Conservation (phyloP, 2,329 filamentous ascomycete genomes). For the Trichoderma endophyticum region DNA sequence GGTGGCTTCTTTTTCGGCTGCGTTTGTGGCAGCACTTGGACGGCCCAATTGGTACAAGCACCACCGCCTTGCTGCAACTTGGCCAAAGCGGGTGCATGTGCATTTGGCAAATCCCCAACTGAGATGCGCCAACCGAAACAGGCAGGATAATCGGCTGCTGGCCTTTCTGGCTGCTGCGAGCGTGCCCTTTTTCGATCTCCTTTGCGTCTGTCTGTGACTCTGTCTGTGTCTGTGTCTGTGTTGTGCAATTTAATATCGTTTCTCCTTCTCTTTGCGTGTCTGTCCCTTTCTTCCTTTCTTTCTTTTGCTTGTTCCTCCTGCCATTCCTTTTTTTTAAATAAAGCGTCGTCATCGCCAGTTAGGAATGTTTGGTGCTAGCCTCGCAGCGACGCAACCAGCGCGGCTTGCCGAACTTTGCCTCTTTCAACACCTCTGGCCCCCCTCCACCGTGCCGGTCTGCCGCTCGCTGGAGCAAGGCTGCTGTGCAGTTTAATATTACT, state of each 20-base stretch:
- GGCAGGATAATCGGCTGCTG: not conserved
- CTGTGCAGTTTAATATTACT: slow-evolving; percentile 3
- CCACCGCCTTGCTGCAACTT: not conserved
- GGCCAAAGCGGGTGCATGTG: not conserved
- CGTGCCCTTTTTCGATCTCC: not conserved
- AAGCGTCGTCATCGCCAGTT: not conserved
- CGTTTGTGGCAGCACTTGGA: not conserved
- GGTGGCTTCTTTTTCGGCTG: not conserved
- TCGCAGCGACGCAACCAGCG: slow-evolving; percentile 1
- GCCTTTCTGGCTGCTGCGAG: not conserved
- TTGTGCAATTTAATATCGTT: not conserved
- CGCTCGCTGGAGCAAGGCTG: slow-evolving; percentile 13
- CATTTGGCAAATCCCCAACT: not conserved
- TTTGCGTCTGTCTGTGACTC: not conserved
- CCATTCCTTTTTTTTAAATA: not conserved
- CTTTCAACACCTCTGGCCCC: slow-evolving; percentile 2
- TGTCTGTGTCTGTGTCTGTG: not conserved
- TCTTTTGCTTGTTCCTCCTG: not conserved
- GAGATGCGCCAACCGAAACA: not conserved
- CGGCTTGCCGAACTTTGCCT: slow-evolving; percentile 7
- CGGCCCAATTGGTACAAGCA: not conserved
- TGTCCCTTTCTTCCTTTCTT: too few species aligned
- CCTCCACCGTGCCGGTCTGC: slow-evolving; percentile 15
- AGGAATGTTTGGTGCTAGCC: slow-evolving; percentile 4
- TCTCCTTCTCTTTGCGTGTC: not conserved